Evolutionary conservation across 345 rosid genomes (phyloP).

Genomic region (Passiflora organensis): DNA sequence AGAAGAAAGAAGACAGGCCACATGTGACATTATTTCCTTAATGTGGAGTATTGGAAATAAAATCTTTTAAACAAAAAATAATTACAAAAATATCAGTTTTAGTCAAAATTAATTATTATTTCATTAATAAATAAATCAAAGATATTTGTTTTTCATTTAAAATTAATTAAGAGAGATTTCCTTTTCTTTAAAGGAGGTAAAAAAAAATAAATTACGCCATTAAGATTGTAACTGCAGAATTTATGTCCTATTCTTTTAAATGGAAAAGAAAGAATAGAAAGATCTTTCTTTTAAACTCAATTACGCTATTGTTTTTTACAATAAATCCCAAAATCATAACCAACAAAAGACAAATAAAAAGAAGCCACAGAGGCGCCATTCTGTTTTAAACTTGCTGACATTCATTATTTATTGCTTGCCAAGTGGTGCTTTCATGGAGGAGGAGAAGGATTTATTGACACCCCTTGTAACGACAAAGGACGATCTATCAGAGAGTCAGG

Average conservation of each 20-base stretch:
- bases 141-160: slow-evolving; percentile 3
- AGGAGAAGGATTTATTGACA: not conserved
- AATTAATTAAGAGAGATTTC: slow-evolving; percentile 1
- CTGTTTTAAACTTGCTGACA: not conserved
- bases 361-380: not conserved
- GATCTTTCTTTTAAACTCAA: not conserved
- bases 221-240: slow-evolving; percentile 6
- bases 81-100: not conserved
- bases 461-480: not conserved
- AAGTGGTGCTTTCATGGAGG: slow-evolving; percentile 9
- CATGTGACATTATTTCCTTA: not conserved
- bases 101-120: not conserved
- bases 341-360: not conserved
- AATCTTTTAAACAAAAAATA: not conserved
- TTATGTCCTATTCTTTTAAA: not conserved
- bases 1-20: too few relatives aligned
- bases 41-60: not conserved
- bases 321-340: not conserved
- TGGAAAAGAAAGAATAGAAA: not conserved
- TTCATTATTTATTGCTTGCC: too few relatives aligned
- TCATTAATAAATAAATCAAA: slow-evolving; percentile 1
- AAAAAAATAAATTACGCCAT: not conserved
- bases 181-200: not conserved
- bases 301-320: not conserved
- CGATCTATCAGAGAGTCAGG: not conserved